Base-by-base conservation (phyloP, 1,284 basidiomycete genomes). In the Grifola frondosa region DNA sequence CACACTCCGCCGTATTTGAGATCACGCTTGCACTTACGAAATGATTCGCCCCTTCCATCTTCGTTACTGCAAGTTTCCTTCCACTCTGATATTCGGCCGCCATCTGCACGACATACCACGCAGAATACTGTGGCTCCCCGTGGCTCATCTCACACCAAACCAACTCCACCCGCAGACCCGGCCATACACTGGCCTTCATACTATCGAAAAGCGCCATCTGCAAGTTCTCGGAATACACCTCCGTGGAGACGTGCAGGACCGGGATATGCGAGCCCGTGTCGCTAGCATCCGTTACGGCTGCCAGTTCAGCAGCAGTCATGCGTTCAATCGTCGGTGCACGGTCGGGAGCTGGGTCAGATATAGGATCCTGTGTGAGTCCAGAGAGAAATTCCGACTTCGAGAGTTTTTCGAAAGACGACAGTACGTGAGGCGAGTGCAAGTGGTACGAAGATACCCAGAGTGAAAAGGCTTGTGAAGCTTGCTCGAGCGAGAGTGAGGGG, bases 31-130 rank as follows among this genome's bases (percentile, higher is more conserved):
- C 32, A 51, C 58, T 43, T 30, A 60, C 58, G 22, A 60, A 57
- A 30, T 60, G 58, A 30, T 60, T 60, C 22, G 49, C 54, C 2
- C 40, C 40, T 38, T 54, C 49, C 15, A 59, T 19, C 16, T 33
- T 42, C 20, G 48, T 50, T 17, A 56, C 44, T 44, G 46, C 38
- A 17, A 52, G n/a, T 11, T 25, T 31, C 30, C 53, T 30, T n/a
- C 40, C 24, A 15, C 32, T n/a, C 38, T 42, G 39, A 30, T 36
- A 42, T n/a, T 46, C 22, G 30, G 44, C 41, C 11, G 31, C 40
- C 10, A 40, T 31, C 15, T 23, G 7, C 40, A 29, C 16, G 37
- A 42, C 11, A 51, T 24, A 11, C 31, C 43, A 40, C 10, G 38
- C 44, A 3, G 43, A 49, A 43, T 42, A 53, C 15, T 47, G 41